phyloP scores from a whole-genome alignment of 257 asterid species.

The Scutellaria galericulata region DNA sequence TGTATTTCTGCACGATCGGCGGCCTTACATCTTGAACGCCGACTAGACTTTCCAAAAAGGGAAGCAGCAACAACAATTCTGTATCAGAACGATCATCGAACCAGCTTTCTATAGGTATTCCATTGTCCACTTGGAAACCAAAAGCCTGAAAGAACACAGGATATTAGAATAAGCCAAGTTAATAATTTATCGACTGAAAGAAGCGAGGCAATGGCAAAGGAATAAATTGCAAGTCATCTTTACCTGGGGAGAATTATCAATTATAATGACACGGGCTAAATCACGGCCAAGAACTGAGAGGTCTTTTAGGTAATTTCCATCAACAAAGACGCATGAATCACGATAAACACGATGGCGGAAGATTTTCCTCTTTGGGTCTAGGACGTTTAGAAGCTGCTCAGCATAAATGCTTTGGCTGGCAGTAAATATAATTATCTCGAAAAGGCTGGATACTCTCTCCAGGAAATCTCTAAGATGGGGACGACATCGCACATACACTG shows the following conservation, averaged over 20 bases:
- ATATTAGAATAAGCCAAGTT: not conserved
- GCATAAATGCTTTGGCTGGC: constrained; percentile 99
- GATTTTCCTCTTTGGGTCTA: constrained; percentile 89
- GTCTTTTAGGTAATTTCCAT: constrained; percentile 94
- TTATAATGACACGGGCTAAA: constrained; percentile 75
- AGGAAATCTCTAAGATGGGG: constrained; percentile 85
- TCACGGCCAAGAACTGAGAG: constrained; percentile 98
- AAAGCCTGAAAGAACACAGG: constrained; percentile 63
- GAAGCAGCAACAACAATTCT: constrained; percentile 71
- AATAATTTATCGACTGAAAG: not conserved
- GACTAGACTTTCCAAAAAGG: constrained; percentile 85
- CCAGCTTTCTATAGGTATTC: constrained; percentile 98
- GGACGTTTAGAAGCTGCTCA: constrained; percentile 81
- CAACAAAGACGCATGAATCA: constrained; percentile 87
- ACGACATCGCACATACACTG: constrained; percentile 85
- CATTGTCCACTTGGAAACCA: constrained; percentile 98
- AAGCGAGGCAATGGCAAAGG: not conserved
- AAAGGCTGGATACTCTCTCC: constrained; percentile 73
- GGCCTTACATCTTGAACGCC: constrained; percentile 89
- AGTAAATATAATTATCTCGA: constrained; percentile 91
- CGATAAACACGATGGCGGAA: constrained; percentile 97
- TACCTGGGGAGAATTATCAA: constrained; percentile 99
- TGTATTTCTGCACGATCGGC: constrained; percentile 66
- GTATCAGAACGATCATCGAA: constrained; percentile 76
- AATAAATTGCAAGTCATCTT: not conserved